A percentile compares a stretch with the other conserved stretches of the same genome.
phyloP scores from a whole-genome alignment of 176 grass and related monocot genomes.

The Oropetium thomaeum region DNA sequence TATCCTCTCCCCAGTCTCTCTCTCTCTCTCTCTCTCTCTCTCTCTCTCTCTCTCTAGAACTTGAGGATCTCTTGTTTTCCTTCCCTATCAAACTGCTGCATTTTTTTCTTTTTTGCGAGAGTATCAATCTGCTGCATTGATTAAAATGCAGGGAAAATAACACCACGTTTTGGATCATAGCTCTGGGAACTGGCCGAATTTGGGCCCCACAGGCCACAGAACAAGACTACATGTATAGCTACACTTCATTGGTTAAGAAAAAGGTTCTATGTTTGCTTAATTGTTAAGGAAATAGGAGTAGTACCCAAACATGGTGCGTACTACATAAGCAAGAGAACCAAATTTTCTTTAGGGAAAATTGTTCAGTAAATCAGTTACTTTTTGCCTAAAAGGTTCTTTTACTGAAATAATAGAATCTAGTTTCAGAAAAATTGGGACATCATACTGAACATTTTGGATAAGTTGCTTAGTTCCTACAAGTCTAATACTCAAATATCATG shows the following conservation, averaged over 20 bases:
- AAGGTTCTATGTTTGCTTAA: background rate
- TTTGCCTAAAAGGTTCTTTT: background rate
- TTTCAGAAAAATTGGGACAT: background rate
- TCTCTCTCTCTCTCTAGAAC: conserved; percentile 13
- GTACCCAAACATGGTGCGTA: background rate
- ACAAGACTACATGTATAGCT: background rate
- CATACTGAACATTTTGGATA: background rate
- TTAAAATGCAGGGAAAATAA: conserved; percentile 25
- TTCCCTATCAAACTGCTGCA: conserved; percentile 20
- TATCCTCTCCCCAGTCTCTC: background rate
- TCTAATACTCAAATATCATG: background rate
- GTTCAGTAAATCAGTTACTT: background rate
- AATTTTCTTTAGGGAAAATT: background rate
- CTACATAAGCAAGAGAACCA: background rate
- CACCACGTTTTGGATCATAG: conserved; percentile 26
- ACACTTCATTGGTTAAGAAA: background rate
- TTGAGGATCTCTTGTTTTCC: conserved; percentile 30
- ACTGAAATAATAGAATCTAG: background rate
- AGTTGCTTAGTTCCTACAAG: background rate
- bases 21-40: conserved; percentile 18
- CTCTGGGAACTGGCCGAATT: conserved; percentile 23
- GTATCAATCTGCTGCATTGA: conserved; percentile 16
- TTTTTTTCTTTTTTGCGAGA: too few relatives aligned
- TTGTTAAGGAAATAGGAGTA: conserved; percentile 7
- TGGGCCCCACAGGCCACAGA: background rate